These are phyloP conservation scores for Penicillium angulare DNA, from an alignment of 495 filamentous ascomycete genomes.

Conservation along the genomic window DNA sequence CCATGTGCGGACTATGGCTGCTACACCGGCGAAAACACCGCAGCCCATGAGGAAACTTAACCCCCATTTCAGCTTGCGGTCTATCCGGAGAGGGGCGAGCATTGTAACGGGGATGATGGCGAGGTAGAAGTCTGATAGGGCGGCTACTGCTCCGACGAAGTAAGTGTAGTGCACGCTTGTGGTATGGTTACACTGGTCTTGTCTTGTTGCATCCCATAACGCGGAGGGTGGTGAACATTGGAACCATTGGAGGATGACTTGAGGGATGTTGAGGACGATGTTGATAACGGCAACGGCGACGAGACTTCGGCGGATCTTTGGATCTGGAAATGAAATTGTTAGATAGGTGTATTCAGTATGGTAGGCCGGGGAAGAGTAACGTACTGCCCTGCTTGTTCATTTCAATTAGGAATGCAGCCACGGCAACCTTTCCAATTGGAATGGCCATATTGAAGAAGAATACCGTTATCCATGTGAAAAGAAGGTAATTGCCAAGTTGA, in stretches of 20 bases:
- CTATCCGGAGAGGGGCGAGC: conserved; percentile 20
- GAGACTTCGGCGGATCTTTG: conserved; percentile 21
- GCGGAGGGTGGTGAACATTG: conserved; percentile 21
- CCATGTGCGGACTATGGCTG: conserved; percentile 26
- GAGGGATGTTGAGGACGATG: conserved; percentile 24
- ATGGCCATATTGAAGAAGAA: conserved; percentile 30
- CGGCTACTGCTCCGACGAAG: conserved; percentile 23
- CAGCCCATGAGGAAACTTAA: conserved; percentile 27
- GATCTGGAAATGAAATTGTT: conserved; percentile 7
- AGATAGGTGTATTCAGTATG: background rate
- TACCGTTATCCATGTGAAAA: conserved; percentile 28
- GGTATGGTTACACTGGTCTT: conserved; percentile 17
- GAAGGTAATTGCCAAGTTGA: conserved; percentile 21
- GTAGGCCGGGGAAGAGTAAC: background rate
- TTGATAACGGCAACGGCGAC: conserved; percentile 21
- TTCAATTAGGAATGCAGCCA: conserved; percentile 25
- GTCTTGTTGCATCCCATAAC: conserved; percentile 21
- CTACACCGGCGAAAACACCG: conserved; percentile 24
- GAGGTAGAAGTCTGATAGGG: conserved; percentile 24
- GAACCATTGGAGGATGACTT: conserved; percentile 21
- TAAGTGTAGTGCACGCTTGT: conserved; percentile 27
- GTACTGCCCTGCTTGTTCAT: conserved; percentile 26
- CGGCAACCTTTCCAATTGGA: conserved; percentile 25
- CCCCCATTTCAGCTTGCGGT: conserved; percentile 27
- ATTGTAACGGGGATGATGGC: conserved; percentile 23